Evolutionary conservation across 805 yeast genomes (phyloP), one percentile per base, ranked within the genome.

Genomic region (Debaryomyces maramus): DNA sequence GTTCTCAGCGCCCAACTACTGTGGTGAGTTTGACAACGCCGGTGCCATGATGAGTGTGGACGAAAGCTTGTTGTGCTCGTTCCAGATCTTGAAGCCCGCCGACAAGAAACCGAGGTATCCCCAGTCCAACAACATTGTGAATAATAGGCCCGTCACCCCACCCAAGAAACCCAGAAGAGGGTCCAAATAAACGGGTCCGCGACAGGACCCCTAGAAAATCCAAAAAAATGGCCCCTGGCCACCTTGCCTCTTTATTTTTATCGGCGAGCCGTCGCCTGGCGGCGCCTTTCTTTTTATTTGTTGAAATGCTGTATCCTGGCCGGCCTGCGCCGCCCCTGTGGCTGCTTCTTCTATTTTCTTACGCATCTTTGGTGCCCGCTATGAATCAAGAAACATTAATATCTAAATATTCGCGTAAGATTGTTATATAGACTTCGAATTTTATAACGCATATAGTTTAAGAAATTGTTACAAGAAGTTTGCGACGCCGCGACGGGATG

Each of bases 21-120:
- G 98, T 77, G 99, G 99, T 56, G 98, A 93, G 67, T 91, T 91
- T 62, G 99, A 91, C 67, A 91, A 91, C 60, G 97, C 98, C 2
- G 99, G 98, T 60, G 99, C 99, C 30, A 93, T 93, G 98, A 91
- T 91, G 99, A 82, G 95, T 58, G 98, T 91, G 42, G 98, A 93
- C 66, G 98, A 93, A 70, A 83, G 91, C 65, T 78, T 91, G 58
- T 75, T 91, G 56, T 91, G 99, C 73, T 90, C 97, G 13, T 91
- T 91, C 81, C 93, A 86, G 67, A 93, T 91, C 58, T 80, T 91
- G 65, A 93, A 93, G 69, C 99, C 99, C 21, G 97, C 99, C 38
- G 98, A 93, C 65, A 91, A 91, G 78, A 88, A 88, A 69, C 83
- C 86, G 47, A 85, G 85, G 65, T 70, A 65, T 55, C 71, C 73